Evolutionary conservation across 768 basidiomycete genomes (phyloP), one percentile per base, ranked within the genome.

Genomic region (Chalciporus piperatus): DNA sequence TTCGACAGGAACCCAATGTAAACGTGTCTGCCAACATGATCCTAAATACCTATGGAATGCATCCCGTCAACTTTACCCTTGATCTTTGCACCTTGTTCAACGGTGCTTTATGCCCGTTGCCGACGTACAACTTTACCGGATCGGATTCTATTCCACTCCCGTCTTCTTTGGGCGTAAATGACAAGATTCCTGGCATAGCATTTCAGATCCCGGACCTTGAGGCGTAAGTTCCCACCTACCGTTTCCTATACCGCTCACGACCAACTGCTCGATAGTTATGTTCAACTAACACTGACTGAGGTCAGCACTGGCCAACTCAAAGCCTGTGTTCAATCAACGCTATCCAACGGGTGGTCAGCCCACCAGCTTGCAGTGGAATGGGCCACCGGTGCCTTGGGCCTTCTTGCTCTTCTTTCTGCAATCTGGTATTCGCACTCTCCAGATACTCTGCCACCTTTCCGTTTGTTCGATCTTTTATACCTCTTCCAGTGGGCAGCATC

Each of bases 151-250:
- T 92, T 47, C 71, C 78, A 3, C 72, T 92, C 0, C 87, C 89
- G 0, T 62, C 76, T 27, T 79, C 81, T 20, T 67, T 87, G 41
- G 76, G 78, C 38, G 72, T 91, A 38, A 61, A 75, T 19, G 69
- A 74, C 33, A 69, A 72, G 51, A 76, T 95, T n/a, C 93, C 94
- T 0, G 68, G 68, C 19, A 89, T 96, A 46, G 92, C 90, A 0
- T 99, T 84, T 68, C 72, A 76, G 38, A 87, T 99, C 33, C 96
- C 96, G 5, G 90, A 99, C 69, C 76, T 98, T 6, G 93, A 98
- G 66, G 93, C 89, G 16, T 68, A 49, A 59, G 67, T 59, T 49
- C 41, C 14, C 32, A 17, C 10, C 28, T 9, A 1, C 16, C 2
- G 1, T 27, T 5, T 41, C 4, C 9, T 19, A n/a, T n/a, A 12